Evolutionary conservation across 306 rosid genomes (phyloP).

Genomic region (Luffa acutangula): DNA sequence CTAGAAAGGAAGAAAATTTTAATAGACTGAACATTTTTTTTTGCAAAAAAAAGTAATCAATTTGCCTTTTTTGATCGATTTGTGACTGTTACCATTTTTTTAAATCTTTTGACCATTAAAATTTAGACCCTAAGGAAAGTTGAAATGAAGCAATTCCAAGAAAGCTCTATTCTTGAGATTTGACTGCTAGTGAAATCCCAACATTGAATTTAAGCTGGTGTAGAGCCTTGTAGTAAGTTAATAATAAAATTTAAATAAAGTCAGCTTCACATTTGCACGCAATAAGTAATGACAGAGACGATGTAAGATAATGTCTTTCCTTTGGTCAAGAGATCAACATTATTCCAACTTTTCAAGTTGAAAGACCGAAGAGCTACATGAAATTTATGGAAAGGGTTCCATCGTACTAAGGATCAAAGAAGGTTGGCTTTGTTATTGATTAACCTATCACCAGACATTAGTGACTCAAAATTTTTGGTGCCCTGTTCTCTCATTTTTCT

Average conservation of each 20-base stretch:
- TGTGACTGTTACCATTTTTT: not conserved
- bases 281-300: not conserved
- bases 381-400: not conserved
- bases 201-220: not conserved
- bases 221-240: not conserved
- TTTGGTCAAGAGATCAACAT: too few relatives aligned
- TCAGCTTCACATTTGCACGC: not conserved
- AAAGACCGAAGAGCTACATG: not conserved
- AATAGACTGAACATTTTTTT: not conserved
- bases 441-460: not conserved
- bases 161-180: not conserved
- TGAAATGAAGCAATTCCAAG: not conserved
- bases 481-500: not conserved
- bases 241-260: not conserved
- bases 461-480: not conserved
- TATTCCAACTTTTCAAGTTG: not conserved
- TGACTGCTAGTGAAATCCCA: not conserved
- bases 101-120: not conserved
- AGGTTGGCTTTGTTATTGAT: not conserved
- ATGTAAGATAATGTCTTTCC: not conserved
- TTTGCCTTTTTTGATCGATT: not conserved
- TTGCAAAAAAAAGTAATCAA: not conserved
- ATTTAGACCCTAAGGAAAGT: not conserved
- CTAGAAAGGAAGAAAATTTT: not conserved
- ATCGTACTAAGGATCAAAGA: not conserved